Conservation (phyloP, 2,329 filamentous ascomycete genomes). For the Ophiostoma ips region DNA sequence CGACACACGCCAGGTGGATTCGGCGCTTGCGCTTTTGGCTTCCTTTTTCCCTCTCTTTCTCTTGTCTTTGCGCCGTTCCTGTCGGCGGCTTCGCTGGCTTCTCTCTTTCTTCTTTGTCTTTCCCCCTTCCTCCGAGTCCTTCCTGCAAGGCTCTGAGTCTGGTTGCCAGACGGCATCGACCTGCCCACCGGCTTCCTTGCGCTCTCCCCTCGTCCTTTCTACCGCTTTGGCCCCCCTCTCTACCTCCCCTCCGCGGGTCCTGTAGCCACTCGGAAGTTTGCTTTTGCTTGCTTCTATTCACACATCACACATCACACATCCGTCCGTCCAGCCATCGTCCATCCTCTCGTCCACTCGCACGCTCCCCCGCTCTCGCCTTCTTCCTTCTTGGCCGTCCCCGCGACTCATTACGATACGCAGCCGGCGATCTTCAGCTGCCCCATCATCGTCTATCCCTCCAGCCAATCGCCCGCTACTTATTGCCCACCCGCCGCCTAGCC, state of each 20-base stretch:
- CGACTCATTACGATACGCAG: background rate
- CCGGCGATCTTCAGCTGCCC: slow-evolving; percentile 6
- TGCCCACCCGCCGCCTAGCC: slow-evolving; percentile 1
- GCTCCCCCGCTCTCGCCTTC: background rate
- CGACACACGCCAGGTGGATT: no score
- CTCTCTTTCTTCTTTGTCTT: background rate
- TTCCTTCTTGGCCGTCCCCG: background rate
- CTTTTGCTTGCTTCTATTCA: no score
- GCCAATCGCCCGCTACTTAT: slow-evolving; percentile 6
- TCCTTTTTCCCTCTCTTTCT: background rate
- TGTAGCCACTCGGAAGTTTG: no score
- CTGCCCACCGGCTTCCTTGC: background rate
- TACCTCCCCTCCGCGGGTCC: no score
- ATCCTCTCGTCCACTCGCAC: no score
- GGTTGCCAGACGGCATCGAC: background rate
- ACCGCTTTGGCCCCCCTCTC: background rate
- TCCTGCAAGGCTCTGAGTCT: background rate
- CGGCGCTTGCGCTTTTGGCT: background rate
- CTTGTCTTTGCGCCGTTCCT: background rate
- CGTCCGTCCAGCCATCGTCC: no score
- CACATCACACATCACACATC: no score
- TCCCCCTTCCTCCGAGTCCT: no score
- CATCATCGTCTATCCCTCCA: slow-evolving; percentile 1
- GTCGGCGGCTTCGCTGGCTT: background rate
- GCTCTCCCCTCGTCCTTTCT: background rate